Evolutionary conservation across 2,329 filamentous ascomycete species (phyloP), one percentile per base, ranked within the genome.

Genomic region (Dendryphion nanum): DNA sequence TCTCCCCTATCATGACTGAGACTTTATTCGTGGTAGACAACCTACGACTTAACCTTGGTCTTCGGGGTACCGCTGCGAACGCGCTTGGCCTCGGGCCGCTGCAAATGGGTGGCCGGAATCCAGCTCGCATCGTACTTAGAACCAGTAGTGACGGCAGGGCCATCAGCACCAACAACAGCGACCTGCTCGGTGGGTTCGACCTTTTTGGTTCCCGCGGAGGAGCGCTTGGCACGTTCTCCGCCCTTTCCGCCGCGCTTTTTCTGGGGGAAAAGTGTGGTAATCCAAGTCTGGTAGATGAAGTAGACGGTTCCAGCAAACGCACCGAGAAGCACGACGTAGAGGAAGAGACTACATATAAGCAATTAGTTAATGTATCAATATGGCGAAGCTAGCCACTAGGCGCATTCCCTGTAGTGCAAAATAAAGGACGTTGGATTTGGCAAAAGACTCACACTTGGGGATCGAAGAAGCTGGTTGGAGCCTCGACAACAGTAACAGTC

Each of bases 261-360:
- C 76, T 95, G 89, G 33, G 93, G 91, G 77, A 97, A 95, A 64
- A 98, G 86, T 12, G 89, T 84, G 59, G 89, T 87, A 70, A 98
- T 86, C 89, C 91, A 97, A 60, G 91, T 95, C 75, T 85, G 93
- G 81, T 98, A 98, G 73, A 96, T 89, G 70, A 95, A 95, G 81
- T 91, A 96, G 65, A 85, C 80, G 37, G 84, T 89, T 46, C 86
- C 89, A 50, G 72, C 81, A 65, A 95, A 94, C 47, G 77, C 79
- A 45, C 78, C 83, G 37, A 84, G 75, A 55, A 98, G 85, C 75
- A 97, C 83, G 64, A 95, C 77, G 76, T 97, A 97, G 47, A 98
- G 82, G 82, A 98, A 98, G 73, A 97, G 89, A 64, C 93, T 97
- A 47, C 18, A 12, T 10, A 26, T 26, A 10, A 26, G 23, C 23